Evolutionary conservation across 2,329 filamentous ascomycete species (phyloP), one percentile per base, ranked within the genome.

Genomic region (Triangularia setosa): DNA sequence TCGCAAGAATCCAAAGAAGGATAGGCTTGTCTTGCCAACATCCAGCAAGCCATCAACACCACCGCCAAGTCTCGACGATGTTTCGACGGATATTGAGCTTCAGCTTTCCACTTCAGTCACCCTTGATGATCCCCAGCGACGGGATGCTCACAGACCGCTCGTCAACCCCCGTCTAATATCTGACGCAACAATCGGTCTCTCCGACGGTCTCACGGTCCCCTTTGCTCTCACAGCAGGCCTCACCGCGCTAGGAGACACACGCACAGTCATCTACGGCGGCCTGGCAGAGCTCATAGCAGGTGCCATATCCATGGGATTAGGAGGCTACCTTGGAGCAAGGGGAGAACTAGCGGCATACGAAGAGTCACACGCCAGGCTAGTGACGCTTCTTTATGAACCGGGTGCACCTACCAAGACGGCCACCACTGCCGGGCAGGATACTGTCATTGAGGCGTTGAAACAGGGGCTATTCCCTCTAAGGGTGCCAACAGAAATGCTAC

Each of bases 191-290:
- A 88, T 93, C 69, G 90, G 90, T 61, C 87, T 93, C 70, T 88
- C 90, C 0, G 90, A 93, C 72, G 90, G 90, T 16, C 81, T 93
- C 69, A 93, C 90, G 0, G 90, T 93, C 0, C 90, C 90, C 0
- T 93, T 93, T 70, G 90, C 90, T 16, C 80, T 93, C 40, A 92
- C 89, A 0, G 90, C 91, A 0, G 90, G 90, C 14, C 80, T 93
- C 1, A 88, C 86, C 1, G 83, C 83, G 59, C 79, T 90, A 55
- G 87, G 87, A n/a, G 81, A 85, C 73, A 87, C 86, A 30, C 83
- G 81, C 58, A 83, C 89, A 3, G 87, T 90, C 68, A 85, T 94
- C 64, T 86, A 90, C 68, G 90, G 88, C 60, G 90, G 90, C 6
- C 79, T 91, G 28, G 90, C 90, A 4, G 90, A 93, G 78, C 82